Conservation (phyloP, 2,329 filamentous ascomycete genomes). For the Penicillium fuscoglaucum region DNA sequence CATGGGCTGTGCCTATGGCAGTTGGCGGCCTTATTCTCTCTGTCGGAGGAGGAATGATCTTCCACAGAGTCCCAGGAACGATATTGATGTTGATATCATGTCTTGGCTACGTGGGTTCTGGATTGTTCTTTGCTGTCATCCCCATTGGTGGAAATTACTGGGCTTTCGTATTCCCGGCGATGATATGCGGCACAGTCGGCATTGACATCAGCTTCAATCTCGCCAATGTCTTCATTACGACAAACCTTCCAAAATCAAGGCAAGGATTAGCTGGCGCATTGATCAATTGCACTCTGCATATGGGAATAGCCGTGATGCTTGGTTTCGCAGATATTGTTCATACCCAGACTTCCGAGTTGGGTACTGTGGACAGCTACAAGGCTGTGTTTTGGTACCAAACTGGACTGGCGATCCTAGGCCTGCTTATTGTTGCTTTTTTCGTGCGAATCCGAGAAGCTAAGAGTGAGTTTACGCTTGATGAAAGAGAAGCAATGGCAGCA, state of each 20-base stretch:
- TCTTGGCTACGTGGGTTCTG: conserved; percentile 58
- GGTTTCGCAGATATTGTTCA: conserved; percentile 66
- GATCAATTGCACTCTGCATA: conserved; percentile 68
- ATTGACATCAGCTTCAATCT: conserved; percentile 76
- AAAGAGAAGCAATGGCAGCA: conserved; percentile 41
- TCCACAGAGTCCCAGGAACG: conserved; percentile 65
- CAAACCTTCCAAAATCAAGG: conserved; percentile 62
- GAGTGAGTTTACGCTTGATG: conserved; percentile 60
- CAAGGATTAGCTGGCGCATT: conserved; percentile 73
- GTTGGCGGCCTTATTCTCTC: conserved; percentile 67
- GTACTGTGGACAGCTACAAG: conserved; percentile 58
- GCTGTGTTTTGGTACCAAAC: conserved; percentile 66
- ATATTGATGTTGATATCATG: conserved; percentile 63
- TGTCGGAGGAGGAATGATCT: conserved; percentile 62
- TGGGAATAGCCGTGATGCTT: conserved; percentile 71
- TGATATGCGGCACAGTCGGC: conserved; percentile 65
- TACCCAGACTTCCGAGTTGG: conserved; percentile 50
- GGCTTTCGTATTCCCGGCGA: conserved; percentile 68
- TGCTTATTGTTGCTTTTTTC: conserved; percentile 55
- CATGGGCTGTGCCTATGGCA: conserved; percentile 69
- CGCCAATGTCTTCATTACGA: conserved; percentile 75
- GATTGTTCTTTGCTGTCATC: conserved; percentile 64
- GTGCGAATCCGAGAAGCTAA: conserved; percentile 58
- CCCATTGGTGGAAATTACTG: conserved; percentile 63
- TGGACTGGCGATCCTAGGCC: conserved; percentile 53